Evolutionary conservation across 176 grass and related monocot genomes (phyloP).

Genomic region (Rhynchospora breviuscula): DNA sequence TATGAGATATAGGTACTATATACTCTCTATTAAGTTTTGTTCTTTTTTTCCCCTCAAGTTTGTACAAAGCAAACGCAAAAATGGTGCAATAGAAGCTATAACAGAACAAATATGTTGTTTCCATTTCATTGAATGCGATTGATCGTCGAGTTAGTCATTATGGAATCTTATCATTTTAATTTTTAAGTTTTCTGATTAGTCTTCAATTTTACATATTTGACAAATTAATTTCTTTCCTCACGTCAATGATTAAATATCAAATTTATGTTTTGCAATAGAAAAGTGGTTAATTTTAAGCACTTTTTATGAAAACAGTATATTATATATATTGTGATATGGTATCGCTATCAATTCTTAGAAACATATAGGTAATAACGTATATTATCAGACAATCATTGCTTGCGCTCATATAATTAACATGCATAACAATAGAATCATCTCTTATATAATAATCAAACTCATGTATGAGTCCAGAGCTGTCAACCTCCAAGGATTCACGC

Average conservation of each 20-base stretch:
- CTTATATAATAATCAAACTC: slow-evolving; percentile 17
- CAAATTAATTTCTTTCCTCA: neutral
- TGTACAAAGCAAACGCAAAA: neutral
- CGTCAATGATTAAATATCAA: too few species aligned
- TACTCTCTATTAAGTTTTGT: neutral
- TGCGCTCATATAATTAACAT: neutral
- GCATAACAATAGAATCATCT: slow-evolving; percentile 7
- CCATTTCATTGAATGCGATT: neutral
- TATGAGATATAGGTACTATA: neutral
- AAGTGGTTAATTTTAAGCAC: too few species aligned
- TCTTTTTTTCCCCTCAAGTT: neutral
- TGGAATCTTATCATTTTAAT: neutral
- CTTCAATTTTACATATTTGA: neutral
- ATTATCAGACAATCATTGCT: neutral
- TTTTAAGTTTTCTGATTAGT: neutral
- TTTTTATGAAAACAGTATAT: neutral
- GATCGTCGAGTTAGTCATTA: neutral
- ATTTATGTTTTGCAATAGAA: too few species aligned
- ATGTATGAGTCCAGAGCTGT: slow-evolving; percentile 24
- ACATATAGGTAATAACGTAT: neutral
- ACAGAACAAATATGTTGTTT: neutral
- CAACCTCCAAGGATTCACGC: slow-evolving; percentile 40
- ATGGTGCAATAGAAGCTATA: neutral
- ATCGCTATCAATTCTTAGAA: neutral
- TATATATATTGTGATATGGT: neutral